Conservation (phyloP, 2,329 filamentous ascomycete species). For the Ophiocordyceps camponoti-rufipedis region DNA sequence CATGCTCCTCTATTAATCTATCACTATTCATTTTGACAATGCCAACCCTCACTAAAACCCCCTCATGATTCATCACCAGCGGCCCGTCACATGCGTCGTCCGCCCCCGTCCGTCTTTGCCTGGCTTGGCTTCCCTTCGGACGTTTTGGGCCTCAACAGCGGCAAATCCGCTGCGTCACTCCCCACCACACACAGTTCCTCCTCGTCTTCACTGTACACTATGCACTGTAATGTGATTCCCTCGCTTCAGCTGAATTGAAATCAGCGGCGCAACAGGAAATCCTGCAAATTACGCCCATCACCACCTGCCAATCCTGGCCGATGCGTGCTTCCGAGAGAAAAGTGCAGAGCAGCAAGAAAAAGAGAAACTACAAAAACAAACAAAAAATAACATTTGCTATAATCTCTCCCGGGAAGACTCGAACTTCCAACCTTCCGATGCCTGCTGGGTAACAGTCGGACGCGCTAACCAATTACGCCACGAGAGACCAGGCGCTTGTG, state of each 20-base stretch:
- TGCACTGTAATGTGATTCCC: too few species aligned
- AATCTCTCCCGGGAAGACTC: not conserved
- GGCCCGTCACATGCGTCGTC: not conserved
- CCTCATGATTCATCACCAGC: not conserved
- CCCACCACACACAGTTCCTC: too few species aligned
- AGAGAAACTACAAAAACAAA: not conserved
- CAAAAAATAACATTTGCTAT: not conserved
- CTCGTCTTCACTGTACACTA: too few species aligned
- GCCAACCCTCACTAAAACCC: not conserved
- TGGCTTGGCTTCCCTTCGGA: not conserved
- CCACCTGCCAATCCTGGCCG: too few species aligned
- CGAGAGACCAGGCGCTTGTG: not conserved
- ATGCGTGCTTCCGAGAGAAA: too few species aligned
- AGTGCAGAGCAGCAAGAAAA: not conserved
- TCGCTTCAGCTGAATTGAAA: too few species aligned
- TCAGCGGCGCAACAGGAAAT: too few species aligned
- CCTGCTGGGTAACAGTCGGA: conserved; percentile 30
- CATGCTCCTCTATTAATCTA: too few species aligned
- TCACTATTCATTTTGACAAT: not conserved
- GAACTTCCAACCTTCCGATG: conserved; percentile 1
- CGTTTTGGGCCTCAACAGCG: too few species aligned
- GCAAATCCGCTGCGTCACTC: too few species aligned
- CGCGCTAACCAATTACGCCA: conserved; percentile 34
- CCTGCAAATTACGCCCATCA: too few species aligned
- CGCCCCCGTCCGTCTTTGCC: not conserved